A percentile compares a stretch with the other conserved stretches of the same genome.
Evolutionary conservation across 169 alveolate genomes (phyloP).

Genomic region (Besnoitia besnoiti): DNA sequence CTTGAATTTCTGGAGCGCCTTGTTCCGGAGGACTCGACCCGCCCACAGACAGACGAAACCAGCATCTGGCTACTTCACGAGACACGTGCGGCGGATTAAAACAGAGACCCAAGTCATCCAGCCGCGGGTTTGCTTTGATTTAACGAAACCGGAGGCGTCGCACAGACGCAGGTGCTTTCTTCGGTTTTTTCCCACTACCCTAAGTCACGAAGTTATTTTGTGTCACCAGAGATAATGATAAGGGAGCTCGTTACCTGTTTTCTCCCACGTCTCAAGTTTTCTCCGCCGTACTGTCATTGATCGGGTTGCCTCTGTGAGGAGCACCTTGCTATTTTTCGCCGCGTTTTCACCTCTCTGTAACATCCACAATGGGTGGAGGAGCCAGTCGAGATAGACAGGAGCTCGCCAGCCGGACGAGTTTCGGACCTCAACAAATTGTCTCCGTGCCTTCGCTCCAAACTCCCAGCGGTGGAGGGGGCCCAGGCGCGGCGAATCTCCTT

Average conservation of each 20-base stretch:
- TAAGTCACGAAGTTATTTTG: not conserved
- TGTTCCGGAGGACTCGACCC: too few species aligned
- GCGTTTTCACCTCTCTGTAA: not conserved
- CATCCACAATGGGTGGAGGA: not conserved
- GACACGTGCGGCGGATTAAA: not conserved
- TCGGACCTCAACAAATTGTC: conserved; percentile 14
- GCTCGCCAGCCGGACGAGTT: not conserved
- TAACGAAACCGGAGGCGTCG: too few species aligned
- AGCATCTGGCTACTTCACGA: not conserved
- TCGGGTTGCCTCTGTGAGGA: not conserved
- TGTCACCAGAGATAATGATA: not conserved
- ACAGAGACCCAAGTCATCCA: too few species aligned
- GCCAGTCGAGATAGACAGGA: conserved; percentile 21
- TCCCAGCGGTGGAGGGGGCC: not conserved
- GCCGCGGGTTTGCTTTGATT: too few species aligned
- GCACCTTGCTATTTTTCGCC: not conserved
- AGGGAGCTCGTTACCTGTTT: not conserved
- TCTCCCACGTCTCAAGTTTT: not conserved
- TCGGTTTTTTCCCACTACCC: not conserved
- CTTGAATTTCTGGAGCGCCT: too few species aligned
- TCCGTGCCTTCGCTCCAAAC: not conserved
- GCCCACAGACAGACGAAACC: not conserved
- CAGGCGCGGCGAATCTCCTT: not conserved
- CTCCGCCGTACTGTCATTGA: too few species aligned
- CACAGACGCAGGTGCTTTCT: too few species aligned